Base-by-base conservation (phyloP, 2,329 filamentous ascomycete genomes). In the Ceratocystis alfenasii region DNA sequence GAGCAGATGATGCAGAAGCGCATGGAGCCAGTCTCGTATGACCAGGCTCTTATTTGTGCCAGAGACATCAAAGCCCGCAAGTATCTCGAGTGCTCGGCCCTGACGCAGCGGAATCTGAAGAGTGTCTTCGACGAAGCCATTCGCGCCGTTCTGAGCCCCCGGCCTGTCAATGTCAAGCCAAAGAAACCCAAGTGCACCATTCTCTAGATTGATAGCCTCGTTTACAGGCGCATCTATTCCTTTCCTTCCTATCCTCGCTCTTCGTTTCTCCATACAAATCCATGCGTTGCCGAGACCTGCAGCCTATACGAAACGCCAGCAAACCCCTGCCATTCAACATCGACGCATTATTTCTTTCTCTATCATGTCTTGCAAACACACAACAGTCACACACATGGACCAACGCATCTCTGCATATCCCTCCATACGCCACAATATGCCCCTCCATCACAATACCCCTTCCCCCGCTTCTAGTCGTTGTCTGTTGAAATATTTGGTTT, bases 41-140 rank as follows among this genome's bases (percentile, higher is more conserved):
- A 96, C 76, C 89, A 95, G 77, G 94, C 91, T 48, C 81, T 96
- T 69, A 79, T 87, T 70, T 89, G 93, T 69, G 90, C 91, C 69
- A 95, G 95, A 79, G 92, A 96, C 73, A 96, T 99, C 77, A 88
- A 86, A 74, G 93, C 94, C 59, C 89, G 94, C 78, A 97, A 96
- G 79, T 99, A 99, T 78, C 83, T 97, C 53, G 94, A 99, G 78
- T 99, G 94, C 79, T 97, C 94, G 64, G 94, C 94, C 61, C 80
- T 99, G 71, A 99, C 94, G 46, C 94, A 97, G 80, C 83, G 93
- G 73, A 96, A 96, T 76, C 78, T 99, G 72, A 99, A 99, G 86
- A 95, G 90, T 73, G 94, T 99, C 62, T 99, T 99, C 74, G 94
- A 99, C 74, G 93, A 96, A 78, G 94, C 94, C 44, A 99, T 99